Percentiles rank a stretch among this genome's conserved stretches.
These are phyloP conservation scores for Lagenidium giganteum DNA, from an alignment of 352 stramenopile species.

Conservation along the genomic window DNA sequence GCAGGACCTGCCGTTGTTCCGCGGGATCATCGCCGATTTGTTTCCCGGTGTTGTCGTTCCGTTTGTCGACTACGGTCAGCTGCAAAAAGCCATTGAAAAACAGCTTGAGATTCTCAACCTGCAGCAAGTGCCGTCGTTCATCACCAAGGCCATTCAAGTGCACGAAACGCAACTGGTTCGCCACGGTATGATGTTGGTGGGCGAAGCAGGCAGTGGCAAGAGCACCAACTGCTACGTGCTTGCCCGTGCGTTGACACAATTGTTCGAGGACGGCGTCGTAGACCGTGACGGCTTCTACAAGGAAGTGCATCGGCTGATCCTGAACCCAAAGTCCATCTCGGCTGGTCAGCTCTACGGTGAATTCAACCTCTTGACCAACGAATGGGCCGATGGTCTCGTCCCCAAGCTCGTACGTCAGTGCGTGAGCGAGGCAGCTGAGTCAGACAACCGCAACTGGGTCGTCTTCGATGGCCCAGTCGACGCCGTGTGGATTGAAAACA, in stretches of 20 bases:
- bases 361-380: conserved; percentile 92
- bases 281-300: conserved; percentile 87
- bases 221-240: conserved; percentile 81
- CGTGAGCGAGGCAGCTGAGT: conserved; percentile 71
- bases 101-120: conserved; percentile 68
- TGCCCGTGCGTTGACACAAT: conserved; percentile 58
- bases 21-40: conserved; percentile 92
- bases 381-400: conserved; percentile 93
- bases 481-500: conserved; percentile 93
- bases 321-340: conserved; percentile 96
- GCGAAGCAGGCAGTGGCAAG: conserved; percentile 88
- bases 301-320: conserved; percentile 77
- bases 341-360: conserved; percentile 94
- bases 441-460: conserved; percentile 87
- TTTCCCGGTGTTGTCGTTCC: conserved; percentile 92
- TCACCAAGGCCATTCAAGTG: conserved; percentile 85
- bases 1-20: conserved; percentile 92
- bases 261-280: conserved; percentile 73
- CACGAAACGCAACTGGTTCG: conserved; percentile 89
- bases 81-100: conserved; percentile 87
- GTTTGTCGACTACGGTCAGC: conserved; percentile 91
- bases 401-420: conserved; percentile 91
- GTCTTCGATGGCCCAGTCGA: conserved; percentile 89
- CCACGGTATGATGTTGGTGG: conserved; percentile 94
- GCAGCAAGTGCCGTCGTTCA: conserved; percentile 84